A percentile compares a stretch with the other conserved stretches of the same genome.
phyloP scores from a whole-genome alignment of 2,329 filamentous ascomycete genomes.

The Aspergillus puulaauensis region DNA sequence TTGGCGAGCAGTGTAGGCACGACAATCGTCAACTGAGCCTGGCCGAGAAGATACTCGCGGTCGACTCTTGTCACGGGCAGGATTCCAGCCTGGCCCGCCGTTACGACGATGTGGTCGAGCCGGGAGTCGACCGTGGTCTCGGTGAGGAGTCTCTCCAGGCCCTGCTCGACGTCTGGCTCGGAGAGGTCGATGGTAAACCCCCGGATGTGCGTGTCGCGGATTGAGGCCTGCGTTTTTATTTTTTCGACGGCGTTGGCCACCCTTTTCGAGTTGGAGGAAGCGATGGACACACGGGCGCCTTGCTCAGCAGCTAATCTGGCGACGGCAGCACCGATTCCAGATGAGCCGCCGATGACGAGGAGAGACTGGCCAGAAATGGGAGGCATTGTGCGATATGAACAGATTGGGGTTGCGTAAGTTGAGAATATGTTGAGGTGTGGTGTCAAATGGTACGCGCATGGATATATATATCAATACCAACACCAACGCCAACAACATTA shows the following conservation, averaged over 20 bases:
- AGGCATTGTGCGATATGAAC: not conserved
- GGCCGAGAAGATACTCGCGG: conserved; percentile 10
- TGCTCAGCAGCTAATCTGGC: conserved; percentile 52
- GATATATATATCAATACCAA: too few relatives aligned
- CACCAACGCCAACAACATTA: too few relatives aligned
- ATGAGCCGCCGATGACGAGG: conserved; percentile 53
- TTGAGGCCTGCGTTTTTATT: conserved; percentile 28
- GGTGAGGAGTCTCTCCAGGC: conserved; percentile 45
- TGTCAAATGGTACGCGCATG: too few relatives aligned
- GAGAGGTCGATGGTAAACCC: conserved; percentile 47
- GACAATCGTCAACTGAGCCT: conserved; percentile 38
- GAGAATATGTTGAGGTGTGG: too few relatives aligned
- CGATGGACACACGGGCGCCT: conserved; percentile 49
- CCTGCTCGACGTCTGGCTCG: conserved; percentile 42
- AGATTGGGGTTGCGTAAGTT: not conserved
- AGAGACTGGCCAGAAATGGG: conserved; percentile 25
- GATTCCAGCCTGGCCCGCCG: conserved; percentile 46
- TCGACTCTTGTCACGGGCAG: not conserved
- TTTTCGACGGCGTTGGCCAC: conserved; percentile 40
- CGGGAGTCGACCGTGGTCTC: conserved; percentile 22
- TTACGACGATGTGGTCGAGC: conserved; percentile 54
- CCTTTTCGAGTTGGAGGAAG: conserved; percentile 42
- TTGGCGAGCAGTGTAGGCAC: not conserved
- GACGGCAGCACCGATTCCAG: conserved; percentile 53
- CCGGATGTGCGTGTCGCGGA: conserved; percentile 33